Evolutionary conservation across 768 basidiomycete genomes (phyloP), one percentile per base, ranked within the genome.

Genomic region (Coprinellus micaceus): DNA sequence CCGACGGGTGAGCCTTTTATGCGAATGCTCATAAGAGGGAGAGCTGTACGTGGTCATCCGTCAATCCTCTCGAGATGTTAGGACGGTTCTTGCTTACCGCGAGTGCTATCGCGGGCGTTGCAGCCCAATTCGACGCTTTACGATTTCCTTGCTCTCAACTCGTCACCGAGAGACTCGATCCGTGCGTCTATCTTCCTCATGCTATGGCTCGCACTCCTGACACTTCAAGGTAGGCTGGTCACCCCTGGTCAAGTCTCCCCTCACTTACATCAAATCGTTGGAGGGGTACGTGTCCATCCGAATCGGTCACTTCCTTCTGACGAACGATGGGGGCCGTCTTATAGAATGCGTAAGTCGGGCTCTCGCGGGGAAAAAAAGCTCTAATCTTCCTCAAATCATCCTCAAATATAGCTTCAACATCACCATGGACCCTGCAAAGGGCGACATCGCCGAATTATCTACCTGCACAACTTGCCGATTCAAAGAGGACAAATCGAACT

Each of bases 391-490:
- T 5, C 40, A n/a, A 6, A 9, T 4, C n/a, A n/a, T n/a, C n/a
- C n/a, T n/a, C n/a, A n/a, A n/a, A n/a, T 2, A 24, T 21, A 58
- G 57, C 15, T 59, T 59, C 53, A 59, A 59, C 24, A 30, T 59
- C 1, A 51, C 58, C 4, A 59, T 59, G 58, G 54, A 59, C 25
- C 58, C 52, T 3, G 30, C n/a, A 2, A 51, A 25, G n/a, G n/a
- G 28, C 24, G 49, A 59, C 24, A 40, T 60, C 22, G 48, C 33
- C 21, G 45, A 51, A 15, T 24, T 48, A 1, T 51, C 59, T n/a
- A 56, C 59, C 10, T 60, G 59, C 54, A 60, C 59, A 12, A 60
- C 59, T 9, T 60, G 59, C 48, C 40, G 59, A 2, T 60, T 57
- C 52, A 57, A 57, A 37, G 59, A 60, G 28, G 59, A 60, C 36